Evolutionary conservation across 2,329 filamentous ascomycete species (phyloP), one percentile per base, ranked within the genome.

Genomic region (Aspergillus novoparasiticus): DNA sequence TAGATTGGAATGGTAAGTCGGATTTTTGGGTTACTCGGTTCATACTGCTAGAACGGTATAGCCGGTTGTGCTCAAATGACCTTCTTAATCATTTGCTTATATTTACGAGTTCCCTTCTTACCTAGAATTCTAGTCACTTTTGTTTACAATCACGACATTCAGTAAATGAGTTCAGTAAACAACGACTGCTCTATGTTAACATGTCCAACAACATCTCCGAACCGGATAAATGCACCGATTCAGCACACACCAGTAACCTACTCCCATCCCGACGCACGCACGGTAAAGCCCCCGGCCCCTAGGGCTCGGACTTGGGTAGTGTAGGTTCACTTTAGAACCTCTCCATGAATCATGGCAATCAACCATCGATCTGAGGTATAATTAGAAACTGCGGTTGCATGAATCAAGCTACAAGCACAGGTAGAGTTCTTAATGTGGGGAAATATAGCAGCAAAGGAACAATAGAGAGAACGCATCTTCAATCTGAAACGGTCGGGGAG

Each of bases 121-220:
- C 5, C 16, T 16, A 28, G 2, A 23, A 1, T 1, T 1, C 0
- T 19, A 28, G 14, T 16, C 0, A 26, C 5, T 6, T 23, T 14
- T 6, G 6, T 3, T 16, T 0, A 48, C 1, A 14, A 3, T 14
- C 14, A 48, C 9, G 11, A 48, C 23, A 6, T 12, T 10, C 4
- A 2, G 9, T 28, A 16, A 8, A 16, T 14, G 23, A 26, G 4
- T 14, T 26, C 11, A 9, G 23, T 2, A 12, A 12, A 1, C 10
- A 23, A 12, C 10, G 2, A 3, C 10, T 4, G 10, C n/a, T 26
- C 19, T 12, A 8, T 12, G 10, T 11, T 21, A 3, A 26, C 43
- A 6, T 4, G 11, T 26, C 10, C 43, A 6, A 12, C 4, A 12
- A 41, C 16, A 28, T 16, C 14, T 14, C n/a, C 12, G 1, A 10